Base-by-base conservation (phyloP, 352 stramenopile species). In the Phytophthora rubi region DNA sequence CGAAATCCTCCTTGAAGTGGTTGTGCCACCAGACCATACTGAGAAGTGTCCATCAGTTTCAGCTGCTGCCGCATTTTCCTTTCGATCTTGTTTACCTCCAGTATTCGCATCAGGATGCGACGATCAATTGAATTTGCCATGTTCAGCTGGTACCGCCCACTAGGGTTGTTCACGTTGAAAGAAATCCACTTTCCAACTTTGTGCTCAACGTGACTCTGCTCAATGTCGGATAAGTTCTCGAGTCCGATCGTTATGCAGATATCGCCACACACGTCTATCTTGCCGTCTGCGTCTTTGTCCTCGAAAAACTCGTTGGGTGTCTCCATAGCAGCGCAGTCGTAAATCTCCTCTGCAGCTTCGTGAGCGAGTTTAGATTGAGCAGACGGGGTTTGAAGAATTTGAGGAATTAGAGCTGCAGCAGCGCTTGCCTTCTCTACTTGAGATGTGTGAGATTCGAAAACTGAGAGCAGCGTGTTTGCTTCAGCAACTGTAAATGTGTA, bases 151-250 rank as follows among this genome's bases (percentile, higher is more conserved):
- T 92, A 92, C 39, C 71, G 70, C 10, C 86, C 86, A n/a, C 75
- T 91, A 4, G 82, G 77, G n/a, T 93, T 93, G 62, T 70, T 64
- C 16, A 86, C 72, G 54, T 92, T 92, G 59, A 93, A 92, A 1
- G 83, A 90, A 59, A 91, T 85, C 86, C 86, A 93, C 53, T 92
- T 91, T 39, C 84, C 86, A 6, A 93, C 82, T 15, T 87, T 85
- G 55, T 85, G 77, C 56, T 92, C 86, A 8, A 92, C 82, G 52
- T 90, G 80, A 12, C 70, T 77, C 64, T 93, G 86, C 62, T 93
- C 86, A 42, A 93, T 67, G 42, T 86, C 84, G 6, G 82, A 90
- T 0, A 93, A 61, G 47, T 81, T 80, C 47, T 80, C 64, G 9
- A 93, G 76, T 4, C 86, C 86, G n/a, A 93, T 80, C 4, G 90